phyloP scores from a whole-genome alignment of 139 green algal genomes.

The Chlorella ohadii region DNA sequence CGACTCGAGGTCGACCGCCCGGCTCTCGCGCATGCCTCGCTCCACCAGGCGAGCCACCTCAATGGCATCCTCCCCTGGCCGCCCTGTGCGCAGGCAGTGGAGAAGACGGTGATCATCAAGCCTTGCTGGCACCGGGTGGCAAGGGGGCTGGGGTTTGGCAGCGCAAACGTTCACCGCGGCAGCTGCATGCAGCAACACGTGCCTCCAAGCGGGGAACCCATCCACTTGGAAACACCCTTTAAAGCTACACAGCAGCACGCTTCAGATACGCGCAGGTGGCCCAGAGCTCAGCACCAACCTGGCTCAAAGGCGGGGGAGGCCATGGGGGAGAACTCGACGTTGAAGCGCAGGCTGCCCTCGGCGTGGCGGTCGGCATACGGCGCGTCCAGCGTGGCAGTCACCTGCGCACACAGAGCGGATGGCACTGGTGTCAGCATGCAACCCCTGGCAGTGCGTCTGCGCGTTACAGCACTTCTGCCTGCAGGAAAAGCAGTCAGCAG shows the following conservation, averaged over 20 bases:
- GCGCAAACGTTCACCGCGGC: background rate
- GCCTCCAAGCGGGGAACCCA: no score
- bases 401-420: no score
- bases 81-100: background rate
- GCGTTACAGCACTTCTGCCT: no score
- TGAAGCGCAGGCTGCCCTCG: constrained; percentile 84
- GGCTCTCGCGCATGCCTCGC: constrained; percentile 70
- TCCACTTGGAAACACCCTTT: no score
- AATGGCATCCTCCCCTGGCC: constrained; percentile 61
- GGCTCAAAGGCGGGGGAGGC: constrained; percentile 74
- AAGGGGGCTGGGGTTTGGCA: background rate
- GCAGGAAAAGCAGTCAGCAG: no score
- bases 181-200: no score
- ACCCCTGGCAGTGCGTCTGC: no score
- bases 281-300: background rate
- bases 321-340: constrained; percentile 85
- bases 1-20: constrained; percentile 88
- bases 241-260: no score
- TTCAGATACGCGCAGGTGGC: no score
- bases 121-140: no score
- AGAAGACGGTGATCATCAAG: no score
- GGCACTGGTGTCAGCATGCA: no score
- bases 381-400: constrained; percentile 69
- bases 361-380: constrained; percentile 78
- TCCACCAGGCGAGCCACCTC: constrained; percentile 85